phyloP scores from a whole-genome alignment of 2,329 filamentous ascomycete genomes.

The Eurotiales sp. region DNA sequence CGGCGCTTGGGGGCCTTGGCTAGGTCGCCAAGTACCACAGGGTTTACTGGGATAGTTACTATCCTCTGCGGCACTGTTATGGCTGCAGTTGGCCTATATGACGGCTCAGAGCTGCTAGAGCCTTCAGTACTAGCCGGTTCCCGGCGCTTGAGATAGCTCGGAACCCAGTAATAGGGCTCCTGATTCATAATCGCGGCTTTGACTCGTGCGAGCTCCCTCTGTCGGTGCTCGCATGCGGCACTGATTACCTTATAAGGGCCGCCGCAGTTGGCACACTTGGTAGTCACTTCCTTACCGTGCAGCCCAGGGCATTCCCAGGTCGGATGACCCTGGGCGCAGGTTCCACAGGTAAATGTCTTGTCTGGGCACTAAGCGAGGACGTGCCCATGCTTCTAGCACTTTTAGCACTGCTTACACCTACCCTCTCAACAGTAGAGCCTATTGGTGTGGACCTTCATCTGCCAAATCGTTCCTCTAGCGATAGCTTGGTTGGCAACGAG shows the following conservation, averaged over 20 bases:
- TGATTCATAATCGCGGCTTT: not conserved
- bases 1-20: not conserved
- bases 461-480: not conserved
- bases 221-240: not conserved
- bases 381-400: not conserved
- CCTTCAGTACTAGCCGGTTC: no score
- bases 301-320: not conserved
- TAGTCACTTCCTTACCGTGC: not conserved
- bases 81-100: not conserved
- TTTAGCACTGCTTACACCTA: not conserved
- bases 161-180: not conserved
- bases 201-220: not conserved
- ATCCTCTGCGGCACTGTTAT: no score
- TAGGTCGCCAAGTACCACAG: not conserved
- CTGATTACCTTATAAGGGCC: not conserved
- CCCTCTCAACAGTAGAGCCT: not conserved
- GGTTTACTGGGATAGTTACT: not conserved
- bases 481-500: not conserved
- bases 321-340: not conserved
- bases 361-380: not conserved
- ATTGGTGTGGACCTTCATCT: not conserved
- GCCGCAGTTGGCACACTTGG: not conserved
- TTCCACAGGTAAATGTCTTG: not conserved
- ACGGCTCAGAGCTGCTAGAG: not conserved
- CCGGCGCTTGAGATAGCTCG: not conserved